Evolutionary conservation across 2,329 filamentous ascomycete genomes (phyloP), one percentile per base, ranked within the genome.

Genomic region (Chaetothyriales sp.): DNA sequence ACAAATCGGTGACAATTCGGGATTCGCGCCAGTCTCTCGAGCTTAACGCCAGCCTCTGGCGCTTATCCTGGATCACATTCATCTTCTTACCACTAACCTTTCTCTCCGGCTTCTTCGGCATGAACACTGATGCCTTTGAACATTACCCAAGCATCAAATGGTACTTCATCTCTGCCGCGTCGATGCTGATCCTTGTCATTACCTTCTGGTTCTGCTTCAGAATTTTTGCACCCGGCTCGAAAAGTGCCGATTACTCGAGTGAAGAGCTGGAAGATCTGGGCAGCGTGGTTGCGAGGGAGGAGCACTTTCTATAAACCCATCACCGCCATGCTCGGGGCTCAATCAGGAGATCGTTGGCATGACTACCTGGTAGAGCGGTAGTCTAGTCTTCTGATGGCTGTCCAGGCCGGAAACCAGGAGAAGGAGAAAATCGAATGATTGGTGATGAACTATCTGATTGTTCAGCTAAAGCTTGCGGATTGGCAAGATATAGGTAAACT

Each of bases 1-100:
- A 77, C 58, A 76, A 76, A 56, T 71, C 68, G 8, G 74, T 77
- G 4, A 73, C 69, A 2, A 77, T 77, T 50, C 66, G 74, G 28
- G 75, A 77, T 57, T 47, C 54, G 20, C 50, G 44, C 19, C 49
- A 46, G 18, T 56, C 54, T 5, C 46, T 55, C 46, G 54, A 54
- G 44, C 50, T 55, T 18, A 56, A 55, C 43, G 53, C 47, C 22
- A 52, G 50, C 25, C 52, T 63, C 56, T 64, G 62, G 62, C 58
- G 64, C 5, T 44, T 69, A 48, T 66, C 63, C 25, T 69, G 67
- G 67, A 64, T 69, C 25, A 69, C 67, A 8, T 69, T 69, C 49
- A 63, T 69, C 50, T 69, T 69, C 60, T 60, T 69, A 13, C 67
- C 75, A 0, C 62, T 77, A 8, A 77, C 73, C 0, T 76, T 75